These are phyloP conservation scores for Picea mariana DNA, from an alignment of 83 land plant genomes.

Conservation along the genomic window DNA sequence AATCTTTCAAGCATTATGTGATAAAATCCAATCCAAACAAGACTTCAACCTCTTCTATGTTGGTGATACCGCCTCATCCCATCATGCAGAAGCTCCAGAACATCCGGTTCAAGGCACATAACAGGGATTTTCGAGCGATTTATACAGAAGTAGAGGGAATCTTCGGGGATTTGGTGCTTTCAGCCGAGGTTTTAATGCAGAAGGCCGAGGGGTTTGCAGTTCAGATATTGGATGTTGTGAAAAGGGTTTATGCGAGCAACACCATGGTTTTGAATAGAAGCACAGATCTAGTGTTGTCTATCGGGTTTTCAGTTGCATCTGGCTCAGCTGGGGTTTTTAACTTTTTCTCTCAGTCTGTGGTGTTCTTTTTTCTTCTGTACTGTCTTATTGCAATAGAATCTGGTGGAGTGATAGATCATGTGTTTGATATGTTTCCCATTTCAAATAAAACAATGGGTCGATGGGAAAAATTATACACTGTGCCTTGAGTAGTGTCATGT, in stretches of 20 bases:
- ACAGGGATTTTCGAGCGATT: too few relatives aligned
- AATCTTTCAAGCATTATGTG: constrained; percentile 22
- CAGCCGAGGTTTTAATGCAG: constrained; percentile 62
- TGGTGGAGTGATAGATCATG: constrained; percentile 50
- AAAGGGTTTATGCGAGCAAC: too few relatives aligned
- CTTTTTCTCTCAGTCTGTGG: too few relatives aligned
- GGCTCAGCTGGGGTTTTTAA: constrained; percentile 20
- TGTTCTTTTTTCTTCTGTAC: constrained; percentile 82
- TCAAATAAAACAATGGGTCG: constrained; percentile 51
- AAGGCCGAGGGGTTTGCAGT: too few relatives aligned
- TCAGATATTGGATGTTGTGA: too few relatives aligned
- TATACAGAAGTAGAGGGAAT: too few relatives aligned
- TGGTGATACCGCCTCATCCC: too few relatives aligned
- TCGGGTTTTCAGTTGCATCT: constrained; percentile 56
- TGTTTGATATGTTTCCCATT: too few relatives aligned
- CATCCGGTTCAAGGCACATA: constrained; percentile 16
- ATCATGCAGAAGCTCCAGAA: constrained; percentile 32
- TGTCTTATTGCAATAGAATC: constrained; percentile 82
- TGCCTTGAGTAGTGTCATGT: constrained; percentile 38
- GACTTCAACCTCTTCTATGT: too few relatives aligned
- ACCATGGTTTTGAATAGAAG: too few relatives aligned
- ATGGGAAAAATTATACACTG: constrained; percentile 77
- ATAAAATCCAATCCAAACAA: too few relatives aligned
- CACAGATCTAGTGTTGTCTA: constrained; percentile 49
- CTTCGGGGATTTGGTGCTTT: constrained; percentile 59